These are phyloP conservation scores for Xanthoceras sorbifolium DNA, from an alignment of 345 rosid species.

Conservation along the genomic window DNA sequence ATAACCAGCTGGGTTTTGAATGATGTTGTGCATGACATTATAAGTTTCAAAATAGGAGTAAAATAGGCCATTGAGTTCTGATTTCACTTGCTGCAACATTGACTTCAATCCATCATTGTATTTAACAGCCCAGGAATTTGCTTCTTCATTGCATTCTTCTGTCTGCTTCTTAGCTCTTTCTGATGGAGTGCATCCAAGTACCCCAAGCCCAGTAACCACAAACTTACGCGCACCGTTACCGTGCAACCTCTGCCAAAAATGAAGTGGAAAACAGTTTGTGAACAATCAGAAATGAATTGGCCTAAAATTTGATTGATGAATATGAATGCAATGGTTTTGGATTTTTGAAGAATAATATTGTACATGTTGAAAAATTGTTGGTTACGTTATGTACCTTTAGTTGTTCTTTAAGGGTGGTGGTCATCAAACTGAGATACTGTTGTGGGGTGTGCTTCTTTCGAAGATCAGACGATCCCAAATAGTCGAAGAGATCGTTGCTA, in stretches of 20 bases:
- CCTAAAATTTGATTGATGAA: neutral
- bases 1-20: constrained; percentile 46
- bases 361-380: neutral
- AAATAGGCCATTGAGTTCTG: constrained; percentile 41
- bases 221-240: constrained; percentile 52
- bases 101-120: constrained; percentile 48
- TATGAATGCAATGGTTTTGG: neutral
- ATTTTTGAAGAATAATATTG: neutral
- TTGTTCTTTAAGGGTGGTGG: constrained; percentile 44
- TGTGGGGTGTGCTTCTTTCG: constrained; percentile 38
- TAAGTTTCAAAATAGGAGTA: constrained; percentile 63
- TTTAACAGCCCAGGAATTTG: constrained; percentile 37
- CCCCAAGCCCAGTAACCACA: constrained; percentile 42
- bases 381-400: constrained; percentile 67
- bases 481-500: constrained; percentile 67
- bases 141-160: constrained; percentile 44
- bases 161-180: constrained; percentile 40
- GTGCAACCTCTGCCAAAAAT: constrained; percentile 40
- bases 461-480: constrained; percentile 40
- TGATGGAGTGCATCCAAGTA: constrained; percentile 61
- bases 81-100: constrained; percentile 40
- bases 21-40: constrained; percentile 35
- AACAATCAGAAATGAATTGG: neutral
- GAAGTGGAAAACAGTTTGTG: neutral
- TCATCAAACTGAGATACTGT: constrained; percentile 46